phyloP scores from a whole-genome alignment of 768 basidiomycete species.

The Termitomyces sp. region DNA sequence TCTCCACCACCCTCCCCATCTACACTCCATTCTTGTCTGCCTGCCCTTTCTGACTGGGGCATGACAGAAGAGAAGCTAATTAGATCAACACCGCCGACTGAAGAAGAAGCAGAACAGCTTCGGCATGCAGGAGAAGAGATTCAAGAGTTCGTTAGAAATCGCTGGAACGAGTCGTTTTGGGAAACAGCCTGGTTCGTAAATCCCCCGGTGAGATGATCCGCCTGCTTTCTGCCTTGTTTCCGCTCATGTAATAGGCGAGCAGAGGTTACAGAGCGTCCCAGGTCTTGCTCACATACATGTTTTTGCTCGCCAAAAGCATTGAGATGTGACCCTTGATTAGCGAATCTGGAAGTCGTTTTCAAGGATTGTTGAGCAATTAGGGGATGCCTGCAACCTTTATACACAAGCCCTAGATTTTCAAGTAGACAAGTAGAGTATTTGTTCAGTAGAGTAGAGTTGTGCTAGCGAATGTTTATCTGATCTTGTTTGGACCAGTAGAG shows the following conservation, averaged over 20 bases:
- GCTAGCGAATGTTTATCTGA: too few relatives aligned
- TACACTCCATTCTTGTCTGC: conserved; percentile 49
- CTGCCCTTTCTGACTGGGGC: conserved; percentile 66
- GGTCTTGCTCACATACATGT: conserved; percentile 85
- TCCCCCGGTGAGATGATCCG: conserved; percentile 58
- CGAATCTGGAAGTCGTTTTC: not conserved
- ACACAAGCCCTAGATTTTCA: too few relatives aligned
- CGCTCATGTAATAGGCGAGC: conserved; percentile 5
- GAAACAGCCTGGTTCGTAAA: conserved; percentile 93
- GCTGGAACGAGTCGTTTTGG: conserved; percentile 74
- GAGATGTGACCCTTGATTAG: not conserved
- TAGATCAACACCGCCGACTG: conserved; percentile 42
- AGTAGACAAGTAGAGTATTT: too few relatives aligned
- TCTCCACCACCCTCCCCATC: conserved; percentile 58
- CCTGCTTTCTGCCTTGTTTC: conserved; percentile 1
- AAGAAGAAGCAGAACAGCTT: conserved; percentile 49
- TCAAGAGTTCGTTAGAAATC: conserved; percentile 52
- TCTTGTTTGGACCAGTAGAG: too few relatives aligned
- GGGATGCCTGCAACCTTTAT: too few relatives aligned
- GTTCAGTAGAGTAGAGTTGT: too few relatives aligned
- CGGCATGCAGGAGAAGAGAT: conserved; percentile 52
- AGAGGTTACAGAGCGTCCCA: conserved; percentile 81
- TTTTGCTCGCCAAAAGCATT: conserved; percentile 58
- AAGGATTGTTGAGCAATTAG: not conserved
- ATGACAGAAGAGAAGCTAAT: conserved; percentile 59